Percentiles rank a stretch among this genome's conserved stretches.
phyloP scores from a whole-genome alignment of 345 rosid species.

The Ailanthus altissimus region DNA sequence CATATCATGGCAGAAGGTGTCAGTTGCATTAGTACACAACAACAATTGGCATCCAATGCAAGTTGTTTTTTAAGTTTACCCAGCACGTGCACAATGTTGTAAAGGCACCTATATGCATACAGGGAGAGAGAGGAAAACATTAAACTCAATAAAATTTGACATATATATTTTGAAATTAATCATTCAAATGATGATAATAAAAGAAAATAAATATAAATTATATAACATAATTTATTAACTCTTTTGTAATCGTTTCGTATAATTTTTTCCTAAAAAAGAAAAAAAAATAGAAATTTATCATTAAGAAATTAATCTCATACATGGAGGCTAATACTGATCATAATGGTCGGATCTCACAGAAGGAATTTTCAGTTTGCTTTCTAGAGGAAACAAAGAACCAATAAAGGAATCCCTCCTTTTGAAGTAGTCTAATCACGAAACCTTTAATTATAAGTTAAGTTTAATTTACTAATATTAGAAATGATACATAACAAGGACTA shows the following conservation, averaged over 20 bases:
- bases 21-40: background rate
- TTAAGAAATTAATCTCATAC: background rate
- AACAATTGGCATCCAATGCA: background rate
- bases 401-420: background rate
- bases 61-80: background rate
- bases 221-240: too few relatives aligned
- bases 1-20: background rate
- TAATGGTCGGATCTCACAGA: background rate
- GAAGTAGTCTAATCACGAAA: background rate
- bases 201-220: too few relatives aligned
- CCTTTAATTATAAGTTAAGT: too few relatives aligned
- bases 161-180: too few relatives aligned
- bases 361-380: background rate
- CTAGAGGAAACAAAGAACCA: background rate
- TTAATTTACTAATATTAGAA: background rate
- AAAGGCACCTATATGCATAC: too few relatives aligned
- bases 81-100: background rate
- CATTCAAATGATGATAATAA: too few relatives aligned
- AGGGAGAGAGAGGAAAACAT: too few relatives aligned
- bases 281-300: background rate
- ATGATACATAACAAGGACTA: background rate
- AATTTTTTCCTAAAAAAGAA: too few relatives aligned
- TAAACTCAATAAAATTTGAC: too few relatives aligned
- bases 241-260: too few relatives aligned
- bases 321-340: background rate